Evolutionary conservation across 768 basidiomycete species (phyloP), one percentile per base, ranked within the genome.

Genomic region (Termitomyces sp.): DNA sequence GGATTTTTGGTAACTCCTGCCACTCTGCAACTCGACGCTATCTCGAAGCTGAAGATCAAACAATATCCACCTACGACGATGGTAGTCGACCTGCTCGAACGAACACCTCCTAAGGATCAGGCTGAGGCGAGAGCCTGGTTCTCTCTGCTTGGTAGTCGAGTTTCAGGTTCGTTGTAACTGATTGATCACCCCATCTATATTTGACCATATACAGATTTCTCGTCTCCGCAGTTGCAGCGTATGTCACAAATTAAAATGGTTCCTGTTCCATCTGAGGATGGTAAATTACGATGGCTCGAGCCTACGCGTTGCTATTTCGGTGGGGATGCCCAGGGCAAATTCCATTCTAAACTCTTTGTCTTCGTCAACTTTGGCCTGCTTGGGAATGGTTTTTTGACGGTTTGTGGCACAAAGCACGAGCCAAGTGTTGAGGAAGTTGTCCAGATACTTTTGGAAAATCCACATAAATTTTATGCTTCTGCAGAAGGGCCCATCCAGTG

Each of bases 291-390:
- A 49, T 85, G 77, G 77, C 68, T 88, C 26, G 69, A 80, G 26
- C 89, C 90, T 9, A 75, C 67, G 3, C 86, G 87, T 55, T 93
- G 91, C 62, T 92, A 87, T 67, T 80, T 94, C 56, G 82, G 80
- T 3, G 75, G 78, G 30, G 74, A 78, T 51, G 70, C 76, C 18
- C 74, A 77, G 26, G 80, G 81, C 26, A 78, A 81, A 36, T 84
- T 93, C 40, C 89, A 91, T 66, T 88, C 88, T 3, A 87, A 88
- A 62, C 73, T 96, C 1, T 97, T 98, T 67, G 80, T 83, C 34
- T 97, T 95, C 64, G 85, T 98, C 50, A 87, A 96, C 69, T 97
- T 96, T 68, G 95, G 95, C 2, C 67, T 79, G 1, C 74, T 79
- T 5, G 96, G 89, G 26, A 96, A 95, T 63, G 77, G 81, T 4